Percentiles rank a stretch among this genome's conserved stretches.
phyloP scores from a whole-genome alignment of 1,284 basidiomycete genomes.

The Ustilago hordei region DNA sequence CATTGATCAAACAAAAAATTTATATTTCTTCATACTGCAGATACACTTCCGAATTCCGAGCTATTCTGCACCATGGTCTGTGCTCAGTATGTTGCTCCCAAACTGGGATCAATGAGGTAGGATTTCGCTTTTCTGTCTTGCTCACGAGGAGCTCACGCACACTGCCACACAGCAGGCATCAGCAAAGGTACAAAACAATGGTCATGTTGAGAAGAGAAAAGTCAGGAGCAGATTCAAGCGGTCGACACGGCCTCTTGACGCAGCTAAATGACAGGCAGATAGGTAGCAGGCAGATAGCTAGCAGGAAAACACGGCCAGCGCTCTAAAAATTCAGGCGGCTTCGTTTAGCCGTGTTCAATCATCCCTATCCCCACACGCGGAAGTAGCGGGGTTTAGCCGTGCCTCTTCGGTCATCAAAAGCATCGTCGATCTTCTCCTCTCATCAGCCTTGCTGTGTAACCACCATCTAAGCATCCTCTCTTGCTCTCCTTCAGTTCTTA shows the following conservation, averaged over 20 bases:
- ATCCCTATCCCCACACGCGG: conserved; percentile 14
- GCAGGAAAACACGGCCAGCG: conserved; percentile 21
- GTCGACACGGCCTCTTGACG: too few species aligned
- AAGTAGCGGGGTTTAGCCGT: conserved; percentile 26
- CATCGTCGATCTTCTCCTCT: not conserved
- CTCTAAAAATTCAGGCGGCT: not conserved
- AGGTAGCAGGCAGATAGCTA: too few species aligned
- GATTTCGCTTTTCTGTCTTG: too few species aligned
- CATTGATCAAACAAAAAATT: not conserved
- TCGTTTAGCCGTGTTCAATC: conserved; percentile 14
- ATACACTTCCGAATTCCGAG: conserved; percentile 6
- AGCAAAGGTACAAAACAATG: too few species aligned
- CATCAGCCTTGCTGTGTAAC: not conserved
- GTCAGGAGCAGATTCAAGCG: too few species aligned
- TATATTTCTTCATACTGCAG: not conserved
- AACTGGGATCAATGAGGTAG: too few species aligned
- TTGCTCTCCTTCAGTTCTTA: not conserved
- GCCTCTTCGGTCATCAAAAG: not conserved
- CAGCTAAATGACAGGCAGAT: too few species aligned
- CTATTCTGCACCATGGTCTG: not conserved
- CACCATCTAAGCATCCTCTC: not conserved
- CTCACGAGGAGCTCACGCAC: too few species aligned
- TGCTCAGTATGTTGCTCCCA: not conserved
- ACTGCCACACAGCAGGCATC: too few species aligned
- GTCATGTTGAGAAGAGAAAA: too few species aligned